Conservation (phyloP, 2,329 filamentous ascomycete genomes). For the Neocucurbitaria cava region DNA sequence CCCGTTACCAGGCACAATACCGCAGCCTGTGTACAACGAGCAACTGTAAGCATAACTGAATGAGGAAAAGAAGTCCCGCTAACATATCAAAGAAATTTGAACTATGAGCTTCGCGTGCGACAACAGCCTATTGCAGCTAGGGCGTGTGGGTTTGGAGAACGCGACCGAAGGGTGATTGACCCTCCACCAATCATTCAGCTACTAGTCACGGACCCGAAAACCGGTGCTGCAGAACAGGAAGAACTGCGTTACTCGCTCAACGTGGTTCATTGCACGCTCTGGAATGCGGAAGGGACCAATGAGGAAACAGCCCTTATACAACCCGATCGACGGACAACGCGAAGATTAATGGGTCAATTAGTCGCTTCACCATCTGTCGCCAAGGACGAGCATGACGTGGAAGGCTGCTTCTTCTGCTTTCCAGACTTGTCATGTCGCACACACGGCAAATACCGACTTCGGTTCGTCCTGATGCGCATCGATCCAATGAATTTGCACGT, state of each 20-base stretch:
- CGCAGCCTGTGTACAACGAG: slow-evolving; percentile 48
- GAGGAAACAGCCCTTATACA: slow-evolving; percentile 75
- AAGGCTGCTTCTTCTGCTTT: slow-evolving; percentile 87
- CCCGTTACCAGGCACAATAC: slow-evolving; percentile 47
- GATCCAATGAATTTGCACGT: slow-evolving; percentile 66
- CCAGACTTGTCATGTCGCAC: slow-evolving; percentile 82
- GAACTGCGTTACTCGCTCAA: slow-evolving; percentile 71
- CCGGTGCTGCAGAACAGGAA: slow-evolving; percentile 57
- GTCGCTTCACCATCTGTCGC: slow-evolving; percentile 80
- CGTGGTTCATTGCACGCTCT: slow-evolving; percentile 79
- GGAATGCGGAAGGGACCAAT: slow-evolving; percentile 69
- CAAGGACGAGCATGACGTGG: slow-evolving; percentile 72
- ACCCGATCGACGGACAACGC: slow-evolving; percentile 73
- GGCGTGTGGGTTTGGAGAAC: slow-evolving; percentile 83
- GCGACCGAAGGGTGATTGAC: slow-evolving; percentile 81
- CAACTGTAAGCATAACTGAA: slow-evolving; percentile 45
- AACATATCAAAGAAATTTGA: slow-evolving; percentile 41
- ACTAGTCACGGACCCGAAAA: slow-evolving; percentile 65
- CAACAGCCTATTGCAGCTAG: slow-evolving; percentile 81
- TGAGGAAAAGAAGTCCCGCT: slow-evolving; percentile 28
- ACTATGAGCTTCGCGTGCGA: slow-evolving; percentile 66
- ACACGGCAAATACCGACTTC: slow-evolving; percentile 75
- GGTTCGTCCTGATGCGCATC: slow-evolving; percentile 76
- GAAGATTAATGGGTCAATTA: slow-evolving; percentile 79
- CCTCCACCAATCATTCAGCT: slow-evolving; percentile 84